Base-by-base conservation (phyloP, 2,329 filamentous ascomycete genomes). In the Trichoderma breve region DNA sequence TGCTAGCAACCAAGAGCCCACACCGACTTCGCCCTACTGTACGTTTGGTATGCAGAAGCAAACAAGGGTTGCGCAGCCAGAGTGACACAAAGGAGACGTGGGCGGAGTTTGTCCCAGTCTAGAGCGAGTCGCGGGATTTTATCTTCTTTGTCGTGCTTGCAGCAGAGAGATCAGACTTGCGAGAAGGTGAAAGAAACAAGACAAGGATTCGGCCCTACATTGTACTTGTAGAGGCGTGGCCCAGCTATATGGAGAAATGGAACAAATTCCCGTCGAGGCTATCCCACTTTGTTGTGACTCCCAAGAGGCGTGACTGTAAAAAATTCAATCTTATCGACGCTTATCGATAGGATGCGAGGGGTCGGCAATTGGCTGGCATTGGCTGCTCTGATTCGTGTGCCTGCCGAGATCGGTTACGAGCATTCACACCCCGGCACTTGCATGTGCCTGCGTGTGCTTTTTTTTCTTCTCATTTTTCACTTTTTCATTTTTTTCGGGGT, bases 101-200 rank as follows among this genome's bases (percentile, higher is more conserved):
- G 64, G 70, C 66, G 57, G 66, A 69, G 66, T 53, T 43, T 51
- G 57, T 61, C 36, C 28, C 55, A 61, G 36, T 62, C 67, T 62
- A 70, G 67, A 61, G 67, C 67, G 34, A 62, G 67, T 70, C 67
- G 67, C 55, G 67, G 67, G 39, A 70, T 70, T 62, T 70, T 61
- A n/a, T n/a, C 18, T 34, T 34, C 30, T 34, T 34, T 21, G 57
- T 34, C n/a, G 47, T 60, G 57, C 28, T 69, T 18, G 57, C 18
- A 47, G 39, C n/a, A 53, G 30, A 53, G 43, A 32, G 21, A 32
- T 12, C 30, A 21, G 32, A n/a, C 6, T n/a, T 14, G 30, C 18
- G 28, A 60, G 57, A 21, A 60, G 26, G 47, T 14, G 47, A 60
- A 15, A n/a, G 36, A 12, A 21, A 34, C 18, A 58, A 26, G 36